These are phyloP conservation scores for Flaveria trinervia DNA, from an alignment of 129 eudicot species.

Conservation along the genomic window DNA sequence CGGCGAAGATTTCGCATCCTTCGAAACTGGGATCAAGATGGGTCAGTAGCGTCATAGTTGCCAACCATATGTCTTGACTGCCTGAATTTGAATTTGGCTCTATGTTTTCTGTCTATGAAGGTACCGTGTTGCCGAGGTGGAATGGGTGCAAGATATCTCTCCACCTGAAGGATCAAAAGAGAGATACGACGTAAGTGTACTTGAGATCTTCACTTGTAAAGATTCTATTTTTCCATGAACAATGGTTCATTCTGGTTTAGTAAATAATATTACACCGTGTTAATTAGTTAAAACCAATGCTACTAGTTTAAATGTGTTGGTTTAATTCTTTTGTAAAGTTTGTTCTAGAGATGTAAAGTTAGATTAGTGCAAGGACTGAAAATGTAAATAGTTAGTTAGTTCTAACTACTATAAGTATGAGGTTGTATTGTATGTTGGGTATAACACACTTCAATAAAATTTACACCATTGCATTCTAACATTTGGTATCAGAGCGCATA, in stretches of 20 bases:
- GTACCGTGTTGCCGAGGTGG: constrained; percentile 91
- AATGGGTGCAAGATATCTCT: constrained; percentile 80
- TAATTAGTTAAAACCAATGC: background rate
- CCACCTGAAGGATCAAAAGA: constrained; percentile 76
- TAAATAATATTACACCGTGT: background rate
- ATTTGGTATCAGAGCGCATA: no score
- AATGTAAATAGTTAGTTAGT: no score
- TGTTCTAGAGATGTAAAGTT: no score
- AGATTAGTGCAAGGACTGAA: no score
- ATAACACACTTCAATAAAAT: no score
- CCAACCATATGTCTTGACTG: background rate
- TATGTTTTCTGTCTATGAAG: constrained; percentile 42
- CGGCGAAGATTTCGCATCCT: constrained; percentile 89
- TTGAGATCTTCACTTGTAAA: constrained; percentile 13
- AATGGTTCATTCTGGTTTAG: background rate
- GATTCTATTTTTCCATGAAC: background rate
- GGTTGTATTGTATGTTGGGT: no score
- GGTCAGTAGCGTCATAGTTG: constrained; percentile 52
- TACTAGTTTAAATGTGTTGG: background rate
- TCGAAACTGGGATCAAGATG: constrained; percentile 94
- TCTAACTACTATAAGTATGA: no score
- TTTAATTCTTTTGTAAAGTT: no score
- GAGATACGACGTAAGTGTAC: constrained; percentile 62
- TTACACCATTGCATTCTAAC: no score
- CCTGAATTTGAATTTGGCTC: constrained; percentile 11